These are phyloP conservation scores for Paecilomyces sp. DNA, from an alignment of 2,329 filamentous ascomycete genomes.

Conservation along the genomic window DNA sequence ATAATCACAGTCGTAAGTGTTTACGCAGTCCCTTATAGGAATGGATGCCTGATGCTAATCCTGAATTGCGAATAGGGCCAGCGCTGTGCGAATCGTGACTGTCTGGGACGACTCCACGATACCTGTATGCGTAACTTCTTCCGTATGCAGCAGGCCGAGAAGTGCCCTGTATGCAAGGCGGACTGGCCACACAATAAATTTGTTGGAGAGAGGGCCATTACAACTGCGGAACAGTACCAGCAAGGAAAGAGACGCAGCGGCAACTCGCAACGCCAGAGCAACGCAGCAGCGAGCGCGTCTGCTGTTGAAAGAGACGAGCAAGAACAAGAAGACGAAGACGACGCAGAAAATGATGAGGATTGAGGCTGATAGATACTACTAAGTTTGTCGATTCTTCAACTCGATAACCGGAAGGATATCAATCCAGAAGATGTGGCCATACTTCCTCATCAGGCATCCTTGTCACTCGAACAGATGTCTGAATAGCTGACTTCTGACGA, in stretches of 20 bases:
- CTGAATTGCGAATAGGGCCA: slow-evolving; percentile 47
- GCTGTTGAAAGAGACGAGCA: background rate
- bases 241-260: slow-evolving; percentile 18
- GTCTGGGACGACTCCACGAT: slow-evolving; percentile 66
- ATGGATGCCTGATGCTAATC: background rate
- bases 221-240: slow-evolving; percentile 19
- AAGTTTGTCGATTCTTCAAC: too few species aligned
- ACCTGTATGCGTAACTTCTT: slow-evolving; percentile 70
- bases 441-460: background rate
- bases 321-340: background rate
- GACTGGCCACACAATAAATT: slow-evolving; percentile 45
- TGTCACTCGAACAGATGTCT: background rate
- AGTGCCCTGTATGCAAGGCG: slow-evolving; percentile 55
- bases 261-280: slow-evolving; percentile 4
- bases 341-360: background rate
- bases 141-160: slow-evolving; percentile 53
- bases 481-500: background rate
- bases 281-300: background rate
- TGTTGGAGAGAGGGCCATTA: slow-evolving; percentile 47
- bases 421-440: too few species aligned
- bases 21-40: background rate
- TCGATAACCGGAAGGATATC: too few species aligned
- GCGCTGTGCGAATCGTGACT: slow-evolving; percentile 64
- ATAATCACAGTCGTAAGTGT: slow-evolving; percentile 64
- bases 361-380: background rate